Evolutionary conservation across 371 early-diverging fungal genomes (phyloP), one percentile per base, ranked within the genome.

Genomic region (Apophysomyces sp.): DNA sequence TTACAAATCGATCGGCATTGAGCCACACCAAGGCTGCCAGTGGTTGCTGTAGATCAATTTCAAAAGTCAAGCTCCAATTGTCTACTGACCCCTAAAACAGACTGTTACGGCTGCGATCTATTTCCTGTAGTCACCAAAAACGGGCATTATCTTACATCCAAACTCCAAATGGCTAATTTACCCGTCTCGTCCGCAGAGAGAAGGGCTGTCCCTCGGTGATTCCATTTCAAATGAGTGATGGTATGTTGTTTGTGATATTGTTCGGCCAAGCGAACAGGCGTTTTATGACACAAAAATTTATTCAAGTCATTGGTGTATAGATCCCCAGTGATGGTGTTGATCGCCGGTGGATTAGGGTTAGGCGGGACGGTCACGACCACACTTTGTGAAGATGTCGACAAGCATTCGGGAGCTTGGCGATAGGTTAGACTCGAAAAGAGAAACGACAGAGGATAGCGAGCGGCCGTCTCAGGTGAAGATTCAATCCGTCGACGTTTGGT

Each of bases 111-210:
- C 21, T n/a, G 4, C 11, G n/a, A 21, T 21, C 21, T 18, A 7
- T n/a, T 37, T 37, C n/a, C 28, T 16, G 21, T 44, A 41, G 21
- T 34, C 13, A 34, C 4, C 8, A 12, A 32, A n/a, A 18, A n/a
- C n/a, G 7, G 12, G 13, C 15, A 15, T 4, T 30, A 18, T 21
- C 62, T 54, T 74, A 81, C 81, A 15, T 74, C 59, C 2, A 76
- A 52, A 30, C 72, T 60, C 81, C 81, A 81, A 24, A 78, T 32
- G 6, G 77, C 81, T 15, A 81, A 26, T 27, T 67, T 70, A 16
- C 81, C 81, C 0, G 68, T 76, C 41, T 81, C 81, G 62, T 81
- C 81, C 21, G 66, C 67, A 12, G 78, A 71, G n/a, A 77, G 73
- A 37, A 81, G 59, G 2, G 67, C 52, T 9, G 72, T 74, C 8